phyloP scores from a whole-genome alignment of 2,329 filamentous ascomycete genomes.

The Aspergillus vadensis region DNA sequence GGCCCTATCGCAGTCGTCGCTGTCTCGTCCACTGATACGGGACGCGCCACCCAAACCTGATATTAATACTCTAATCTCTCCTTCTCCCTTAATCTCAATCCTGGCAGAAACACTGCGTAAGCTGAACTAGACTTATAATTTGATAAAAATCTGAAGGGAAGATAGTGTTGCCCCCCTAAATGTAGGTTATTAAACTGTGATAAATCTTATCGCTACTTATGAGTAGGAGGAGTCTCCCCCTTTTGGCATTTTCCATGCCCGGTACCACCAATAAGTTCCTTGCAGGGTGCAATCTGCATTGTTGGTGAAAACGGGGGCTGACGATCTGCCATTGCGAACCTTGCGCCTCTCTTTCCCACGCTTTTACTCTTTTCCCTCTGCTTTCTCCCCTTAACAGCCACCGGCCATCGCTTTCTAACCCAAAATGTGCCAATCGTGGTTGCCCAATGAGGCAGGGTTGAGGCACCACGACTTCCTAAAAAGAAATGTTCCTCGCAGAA shows the following conservation, averaged over 20 bases:
- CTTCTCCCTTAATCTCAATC: no score
- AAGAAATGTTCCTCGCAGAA: background rate
- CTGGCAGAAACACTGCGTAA: no score
- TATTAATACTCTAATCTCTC: background rate
- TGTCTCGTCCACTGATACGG: background rate
- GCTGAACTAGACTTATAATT: no score
- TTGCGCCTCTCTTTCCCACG: background rate
- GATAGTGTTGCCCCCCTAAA: no score
- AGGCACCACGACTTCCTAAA: background rate
- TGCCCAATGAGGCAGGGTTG: constrained; percentile 2
- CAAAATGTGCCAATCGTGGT: constrained; percentile 1
- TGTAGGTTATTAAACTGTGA: background rate
- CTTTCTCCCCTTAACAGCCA: background rate
- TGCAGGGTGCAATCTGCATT: constrained; percentile 4
- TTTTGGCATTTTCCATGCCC: background rate
- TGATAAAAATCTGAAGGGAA: no score
- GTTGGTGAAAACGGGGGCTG: background rate
- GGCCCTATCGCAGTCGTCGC: background rate
- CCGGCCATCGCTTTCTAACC: background rate
- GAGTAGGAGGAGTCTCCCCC: no score
- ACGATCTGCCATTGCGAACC: background rate
- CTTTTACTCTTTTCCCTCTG: constrained; percentile 2
- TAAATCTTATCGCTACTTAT: background rate
- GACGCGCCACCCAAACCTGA: background rate
- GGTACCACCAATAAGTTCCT: constrained; percentile 9